A percentile compares a stretch with the other conserved stretches of the same genome.
Conservation (phyloP, 2,329 filamentous ascomycete species). For the Fusarium begoniae region DNA sequence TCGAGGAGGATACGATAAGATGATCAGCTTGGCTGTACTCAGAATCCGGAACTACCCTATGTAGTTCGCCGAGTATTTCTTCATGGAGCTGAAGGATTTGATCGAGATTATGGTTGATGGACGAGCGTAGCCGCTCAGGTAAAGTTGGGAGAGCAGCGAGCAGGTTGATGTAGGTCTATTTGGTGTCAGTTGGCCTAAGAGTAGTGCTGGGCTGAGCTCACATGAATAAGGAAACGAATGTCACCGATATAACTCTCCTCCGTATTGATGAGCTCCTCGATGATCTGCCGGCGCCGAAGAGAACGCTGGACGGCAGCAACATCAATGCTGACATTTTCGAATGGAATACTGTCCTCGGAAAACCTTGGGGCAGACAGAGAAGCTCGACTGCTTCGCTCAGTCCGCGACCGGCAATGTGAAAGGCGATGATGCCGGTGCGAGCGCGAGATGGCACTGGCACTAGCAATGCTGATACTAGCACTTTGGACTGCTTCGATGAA, state of each 20-base stretch:
- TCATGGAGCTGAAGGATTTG: slow-evolving; percentile 87
- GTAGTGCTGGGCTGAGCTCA: slow-evolving; percentile 52
- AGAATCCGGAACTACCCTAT: slow-evolving; percentile 74
- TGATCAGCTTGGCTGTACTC: slow-evolving; percentile 61
- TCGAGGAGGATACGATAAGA: slow-evolving; percentile 7
- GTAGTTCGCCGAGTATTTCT: slow-evolving; percentile 78
- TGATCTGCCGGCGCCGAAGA: slow-evolving; percentile 77
- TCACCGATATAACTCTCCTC: slow-evolving; percentile 92
- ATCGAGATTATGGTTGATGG: slow-evolving; percentile 81
- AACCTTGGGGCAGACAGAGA: slow-evolving; percentile 68
- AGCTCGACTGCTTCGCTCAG: slow-evolving; percentile 69
- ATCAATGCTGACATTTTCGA: slow-evolving; percentile 68
- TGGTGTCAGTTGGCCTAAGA: slow-evolving; percentile 28
- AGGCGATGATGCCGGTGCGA: slow-evolving; percentile 63
- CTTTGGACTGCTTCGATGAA: slow-evolving; percentile 86
- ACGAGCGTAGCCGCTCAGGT: slow-evolving; percentile 71
- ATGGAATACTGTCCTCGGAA: slow-evolving; percentile 71
- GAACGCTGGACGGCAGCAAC: slow-evolving; percentile 76
- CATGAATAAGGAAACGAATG: slow-evolving; percentile 85
- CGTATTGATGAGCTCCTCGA: slow-evolving; percentile 86
- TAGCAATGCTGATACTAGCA: slow-evolving; percentile 79
- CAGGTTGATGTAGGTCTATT: slow-evolving; percentile 77
- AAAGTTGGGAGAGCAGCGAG: slow-evolving; percentile 74
- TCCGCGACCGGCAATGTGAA: slow-evolving; percentile 64
- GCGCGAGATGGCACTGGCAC: slow-evolving; percentile 72